Evolutionary conservation across 352 stramenopile species (phyloP), one percentile per base, ranked within the genome.

Genomic region (Pythium dissimile): DNA sequence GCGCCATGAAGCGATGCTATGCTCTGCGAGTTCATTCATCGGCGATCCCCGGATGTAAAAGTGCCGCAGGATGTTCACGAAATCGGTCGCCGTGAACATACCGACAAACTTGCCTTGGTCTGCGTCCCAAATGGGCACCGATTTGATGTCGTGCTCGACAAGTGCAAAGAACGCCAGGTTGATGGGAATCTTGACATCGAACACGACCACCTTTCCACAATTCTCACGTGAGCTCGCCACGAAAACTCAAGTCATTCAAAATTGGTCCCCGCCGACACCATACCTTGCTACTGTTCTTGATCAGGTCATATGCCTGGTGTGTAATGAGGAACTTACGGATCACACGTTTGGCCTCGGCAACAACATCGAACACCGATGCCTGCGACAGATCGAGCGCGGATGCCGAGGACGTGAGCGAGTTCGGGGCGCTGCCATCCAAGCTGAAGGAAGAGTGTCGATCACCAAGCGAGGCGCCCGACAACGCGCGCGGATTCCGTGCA

Each of bases 131-230:
- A 99, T 86, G 0, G 96, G 96, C 35, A 98, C 96, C 32, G 92
- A 97, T 77, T 98, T 96, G 84, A 98, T 98, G 69, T 99, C 96
- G 79, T 99, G 97, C 72, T 99, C 97, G n/a, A 99, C 94, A 30
- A 99, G 80, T 13, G 97, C 97, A 73, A 99, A 99, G 83, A 99
- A 99, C 28, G 97, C 97, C 34, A 99, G 75, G 64, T 99, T 98
- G 64, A 99, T 98, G 18, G 97, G 96, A 75, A 99, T 99, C 68
- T 97, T 97, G 43, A 97, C 95, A 72, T 99, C 97, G 77, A 99
- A 99, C 8, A 99, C 96, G 20, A 99, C 96, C 20, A 98, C 87
- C 72, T 84, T 24, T 45, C 13, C 30, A 20, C 39, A 12, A 44
- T 16, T 0, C 18, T 49, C 10, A 30, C 9, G 21, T 20, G 13